Base-by-base conservation (phyloP, 768 basidiomycete genomes). In the Chalciporus sphaerocephalus region DNA sequence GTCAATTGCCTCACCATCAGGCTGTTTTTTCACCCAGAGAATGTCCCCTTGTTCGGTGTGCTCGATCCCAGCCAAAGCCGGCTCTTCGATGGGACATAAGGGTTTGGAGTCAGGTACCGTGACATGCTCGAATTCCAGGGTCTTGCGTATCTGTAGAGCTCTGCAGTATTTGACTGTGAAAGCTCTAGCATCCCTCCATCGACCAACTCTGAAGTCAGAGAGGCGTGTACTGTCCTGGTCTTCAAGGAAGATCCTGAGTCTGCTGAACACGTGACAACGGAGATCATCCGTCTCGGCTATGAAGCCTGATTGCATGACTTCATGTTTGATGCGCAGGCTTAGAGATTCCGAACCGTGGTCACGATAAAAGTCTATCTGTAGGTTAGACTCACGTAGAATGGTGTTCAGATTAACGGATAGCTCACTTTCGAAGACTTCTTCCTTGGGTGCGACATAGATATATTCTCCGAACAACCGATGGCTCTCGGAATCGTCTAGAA, bases 191-290 rank as follows among this genome's bases (percentile, higher is more conserved):
- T 73, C 67, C 24, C 72, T 78, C 36, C 87, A 63, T 82, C 83
- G 84, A 25, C 66, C 71, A 52, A 72, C 78, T 1, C 79, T 71
- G n/a, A 87, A 73, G 25, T 68, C 66, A 0, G 78, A 73, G 24
- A 69, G 71, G 20, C 48, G 46, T 3, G 80, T 69, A 59, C 83
- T 80, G 2, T 76, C 77, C 45, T 91, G 85, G 56, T 94, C 93
- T 38, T 93, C 83, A 6, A 95, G 71, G 70, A 95, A 95, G 23
- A 97, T 71, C 1, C 89, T 85, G 20, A 93, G 70, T 20, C 92
- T 72, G 60, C 93, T 83, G 20, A 92, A 64, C 11, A 91, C 79
- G 27, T 86, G 68, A 2, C 68, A 52, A 8, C 79, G 78, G n/a
- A 73, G 77, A 7, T 80, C 75, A 1, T 51, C 50, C 3, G 79